Base-by-base conservation (phyloP, 352 stramenopile genomes). In the Poterioochromonas sp. region DNA sequence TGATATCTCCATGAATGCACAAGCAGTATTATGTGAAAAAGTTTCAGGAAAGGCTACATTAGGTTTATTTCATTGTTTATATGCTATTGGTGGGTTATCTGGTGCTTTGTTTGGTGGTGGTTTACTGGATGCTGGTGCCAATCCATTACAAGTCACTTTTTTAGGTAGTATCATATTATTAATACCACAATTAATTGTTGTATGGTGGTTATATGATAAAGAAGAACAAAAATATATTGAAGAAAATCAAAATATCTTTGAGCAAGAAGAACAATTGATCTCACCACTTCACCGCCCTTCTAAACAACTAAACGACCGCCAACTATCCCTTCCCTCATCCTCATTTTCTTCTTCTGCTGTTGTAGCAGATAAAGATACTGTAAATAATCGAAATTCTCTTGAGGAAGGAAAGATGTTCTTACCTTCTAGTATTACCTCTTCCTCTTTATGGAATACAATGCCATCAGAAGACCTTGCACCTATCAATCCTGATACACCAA, bases 161-260 rank as follows among this genome's bases (percentile, higher is more conserved):
- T 32, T 63, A 35, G 26, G 11, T 5, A 35, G 18, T 63, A 8
- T 44, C 8, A 74, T 74, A 58, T 74, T 51, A 12, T 40, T 74
- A 1, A 26, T 43, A 32, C 60, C 35, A 44, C 8, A 12, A 39
- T 18, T 39, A 18, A n/a, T 41, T n/a, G 39, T 40, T 69, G 35
- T 8, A 54, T 74, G 40, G 49, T 74, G 65, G 65, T 74, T 74
- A 39, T 74, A 44, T 54, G 49, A 34, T 35, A 11, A 74, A 26
- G 2, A 74, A 74, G 65, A 74, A 54, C 37, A 74, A 74, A 74
- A 74, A 22, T 39, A 35, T 54, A 32, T 71, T 22, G 41, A 41
- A 40, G 5, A n/a, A 3, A 58, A 58, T 58, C 15, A 26, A 15
- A n/a, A n/a, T n/a, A n/a, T n/a, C n/a, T n/a, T n/a, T n/a, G n/a